Base-by-base conservation (phyloP, 345 rosid genomes). In the Ceriops tagal region DNA sequence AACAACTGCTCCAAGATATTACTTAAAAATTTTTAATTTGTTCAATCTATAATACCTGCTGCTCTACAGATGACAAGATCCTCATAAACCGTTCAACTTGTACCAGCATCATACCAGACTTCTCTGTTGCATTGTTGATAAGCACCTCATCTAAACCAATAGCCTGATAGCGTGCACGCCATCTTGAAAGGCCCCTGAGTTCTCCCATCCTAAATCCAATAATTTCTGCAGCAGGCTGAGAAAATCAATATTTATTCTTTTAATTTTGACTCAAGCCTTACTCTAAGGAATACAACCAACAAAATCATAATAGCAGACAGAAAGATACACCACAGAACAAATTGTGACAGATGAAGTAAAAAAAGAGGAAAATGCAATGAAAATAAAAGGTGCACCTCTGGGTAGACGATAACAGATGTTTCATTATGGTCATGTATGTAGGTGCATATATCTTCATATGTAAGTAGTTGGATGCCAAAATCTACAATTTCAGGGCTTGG, bases 181-280 rank as follows among this genome's bases (percentile, higher is more conserved):
- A 93, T 81, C 89, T 87, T 57, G 98, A 91, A 76, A 89, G 92
- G 46, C 96, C 95, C 80, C 84, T 84, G 60, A 93, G 83, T 82
- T 93, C 98, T 79, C 95, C 97, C 90, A 93, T 83, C 81, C 97
- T 86, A 73, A 93, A 93, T 72, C 85, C 92, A 70, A 93, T 89
- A 58, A 88, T 89, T 80, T 93, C 98, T 83, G 92, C 96, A 66
- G 96, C 88, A 77, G 98, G 98, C 98, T 86, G 84, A 65, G 49
- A 79, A 79, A 82, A 81, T 67, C 77, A 75, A 78, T 57, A 73
- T 34, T 63, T 53, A 73, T 73, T 3, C 79, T 69, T 67, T 85
- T 74, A 83, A 83, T 68, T 71, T 75, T 68, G 70, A 67, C 62
- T 66, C 77, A 70, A 57, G 65, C 61, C 64, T 70, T 75, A 49